phyloP scores from a whole-genome alignment of 148 eudicot species.

The Persicaria maculosa region DNA sequence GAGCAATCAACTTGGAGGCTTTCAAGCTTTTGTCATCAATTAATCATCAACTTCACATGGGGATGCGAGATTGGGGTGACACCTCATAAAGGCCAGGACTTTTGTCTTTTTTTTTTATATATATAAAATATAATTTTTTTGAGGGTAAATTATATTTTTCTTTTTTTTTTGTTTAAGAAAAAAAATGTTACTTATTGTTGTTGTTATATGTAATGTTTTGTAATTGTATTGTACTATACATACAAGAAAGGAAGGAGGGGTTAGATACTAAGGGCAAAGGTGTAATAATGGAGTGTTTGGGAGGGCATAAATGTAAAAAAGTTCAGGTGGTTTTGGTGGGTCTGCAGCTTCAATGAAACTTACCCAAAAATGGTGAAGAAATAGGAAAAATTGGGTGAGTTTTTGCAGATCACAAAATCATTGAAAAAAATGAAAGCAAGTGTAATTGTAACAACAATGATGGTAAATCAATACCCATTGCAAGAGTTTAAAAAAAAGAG shows the following conservation, averaged over 20 bases:
- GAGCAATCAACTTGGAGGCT: not conserved
- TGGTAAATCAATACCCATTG: not conserved
- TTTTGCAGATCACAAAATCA: not conserved
- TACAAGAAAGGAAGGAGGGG: conserved; percentile 7
- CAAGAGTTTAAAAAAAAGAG: not conserved
- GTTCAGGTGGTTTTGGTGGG: conserved; percentile 6
- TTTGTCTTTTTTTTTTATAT: not conserved
- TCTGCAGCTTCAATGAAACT: not conserved
- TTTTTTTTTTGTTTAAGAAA: not conserved
- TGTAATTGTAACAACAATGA: conserved; percentile 5
- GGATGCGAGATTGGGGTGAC: not conserved
- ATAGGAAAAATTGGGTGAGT: not conserved
- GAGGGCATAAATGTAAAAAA: not conserved
- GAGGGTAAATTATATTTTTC: conserved; percentile 11
- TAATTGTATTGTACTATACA: conserved; percentile 9
- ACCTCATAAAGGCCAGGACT: not conserved
- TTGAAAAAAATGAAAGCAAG: not conserved
- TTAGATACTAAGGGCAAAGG: not conserved
- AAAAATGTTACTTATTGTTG: not conserved
- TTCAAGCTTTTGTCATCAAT: not conserved
- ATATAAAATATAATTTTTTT: not conserved
- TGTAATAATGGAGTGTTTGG: conserved; percentile 6
- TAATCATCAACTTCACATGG: not conserved
- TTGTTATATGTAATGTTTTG: not conserved
- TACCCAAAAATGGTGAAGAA: not conserved